Conservation (phyloP, 768 basidiomycete genomes). For the Dacryopinax primogenitus region DNA sequence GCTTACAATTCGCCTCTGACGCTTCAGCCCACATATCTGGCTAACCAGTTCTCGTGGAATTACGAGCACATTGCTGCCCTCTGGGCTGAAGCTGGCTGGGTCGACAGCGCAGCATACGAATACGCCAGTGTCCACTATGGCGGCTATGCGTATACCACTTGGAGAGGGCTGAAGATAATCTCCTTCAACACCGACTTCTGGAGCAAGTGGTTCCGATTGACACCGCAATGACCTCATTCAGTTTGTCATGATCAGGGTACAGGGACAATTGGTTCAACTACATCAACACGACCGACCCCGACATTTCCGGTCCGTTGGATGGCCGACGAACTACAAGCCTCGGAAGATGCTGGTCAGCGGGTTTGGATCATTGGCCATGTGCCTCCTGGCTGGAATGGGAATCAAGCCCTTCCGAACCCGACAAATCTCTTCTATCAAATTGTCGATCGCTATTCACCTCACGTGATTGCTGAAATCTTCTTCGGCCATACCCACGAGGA, state of each 20-base stretch:
- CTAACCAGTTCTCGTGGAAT: background rate
- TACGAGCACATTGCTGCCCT: background rate
- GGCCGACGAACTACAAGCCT: conserved; percentile 41
- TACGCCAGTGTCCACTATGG: conserved; percentile 40
- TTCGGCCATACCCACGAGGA: conserved; percentile 48
- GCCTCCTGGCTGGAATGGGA: conserved; percentile 38
- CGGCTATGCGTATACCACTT: conserved; percentile 39
- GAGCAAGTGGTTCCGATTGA: conserved; percentile 33
- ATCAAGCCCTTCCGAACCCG: conserved; percentile 39
- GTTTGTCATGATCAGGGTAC: conserved; percentile 39
- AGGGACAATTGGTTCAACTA: conserved; percentile 24
- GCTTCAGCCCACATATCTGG: background rate
- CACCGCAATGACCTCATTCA: conserved; percentile 41
- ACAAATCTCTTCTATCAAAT: conserved; percentile 54
- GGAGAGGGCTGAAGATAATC: conserved; percentile 41
- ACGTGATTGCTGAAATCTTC: conserved; percentile 47
- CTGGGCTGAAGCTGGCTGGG: conserved; percentile 32
- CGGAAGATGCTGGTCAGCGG: conserved; percentile 48
- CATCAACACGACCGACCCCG: conserved; percentile 27
- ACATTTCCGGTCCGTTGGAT: conserved; percentile 48
- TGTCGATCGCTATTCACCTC: conserved; percentile 39
- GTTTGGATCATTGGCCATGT: conserved; percentile 53
- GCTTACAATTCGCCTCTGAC: conserved; percentile 35
- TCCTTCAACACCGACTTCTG: conserved; percentile 50
- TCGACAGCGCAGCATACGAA: conserved; percentile 32